Base-by-base conservation (phyloP, 2,329 filamentous ascomycete genomes). In the Pyricularia pennisetigena region DNA sequence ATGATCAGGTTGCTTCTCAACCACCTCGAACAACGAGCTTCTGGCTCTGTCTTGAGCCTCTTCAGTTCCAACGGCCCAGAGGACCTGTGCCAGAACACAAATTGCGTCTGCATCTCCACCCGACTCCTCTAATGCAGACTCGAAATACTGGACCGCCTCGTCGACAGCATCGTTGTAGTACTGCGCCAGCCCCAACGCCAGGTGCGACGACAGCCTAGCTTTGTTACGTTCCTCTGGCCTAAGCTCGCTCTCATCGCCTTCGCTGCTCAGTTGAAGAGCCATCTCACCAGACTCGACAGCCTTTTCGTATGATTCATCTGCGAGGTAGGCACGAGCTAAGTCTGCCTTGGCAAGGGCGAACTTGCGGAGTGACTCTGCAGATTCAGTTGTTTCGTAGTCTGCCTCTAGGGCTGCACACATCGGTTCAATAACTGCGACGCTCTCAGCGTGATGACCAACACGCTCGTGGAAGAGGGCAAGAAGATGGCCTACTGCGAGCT, bases 311-410 rank as follows among this genome's bases (percentile, higher is more conserved):
- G 85, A 80, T 0, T 85, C 82, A 7, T 84, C 80, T 0, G 93
- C 91, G 0, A 99, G 86, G 68, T 93, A 89, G 24, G 89, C 89
- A n/a, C 96, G 87, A 7, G 93, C 92, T 10, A 97, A 84, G 75
- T 99, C 96, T 0, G 92, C 87, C 77, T 94, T 96, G 28, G 91
- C 92, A 69, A 96, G 84, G 0, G 92, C 91, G 76, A 94, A 97
- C 26, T 85, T 87, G 6, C 87, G 88, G 14, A 98, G 86, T 5
- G 92, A 86, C 12, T 88, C 80, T 0, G 88, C 77, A 0, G 92
- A 94, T 76, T 98, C 94, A 0, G 90, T 91, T 6, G 86, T 83
- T 78, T 98, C 94, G 74, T 94, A 99, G 68, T 94, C 89, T 7
- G 87, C 83, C 79, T 98, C 94, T 6, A 94, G 85, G 0, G 80